Conservation (phyloP, 805 yeast genomes). For the Metschnikowia kofuensis region DNA sequence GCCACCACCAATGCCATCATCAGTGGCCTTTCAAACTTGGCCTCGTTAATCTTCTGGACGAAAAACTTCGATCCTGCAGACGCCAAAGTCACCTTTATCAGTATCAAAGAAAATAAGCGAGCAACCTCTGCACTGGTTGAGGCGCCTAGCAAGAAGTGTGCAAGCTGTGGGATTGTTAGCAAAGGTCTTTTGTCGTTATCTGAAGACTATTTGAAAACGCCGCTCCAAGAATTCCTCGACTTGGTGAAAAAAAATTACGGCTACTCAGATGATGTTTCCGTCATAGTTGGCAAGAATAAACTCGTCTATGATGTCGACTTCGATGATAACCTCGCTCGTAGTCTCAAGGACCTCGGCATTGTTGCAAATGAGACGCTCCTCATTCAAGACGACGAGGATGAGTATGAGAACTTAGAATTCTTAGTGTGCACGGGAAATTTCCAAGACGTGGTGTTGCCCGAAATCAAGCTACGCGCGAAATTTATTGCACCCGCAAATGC, state of each 20-base stretch:
- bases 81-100: conserved; percentile 36
- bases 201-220: conserved; percentile 42
- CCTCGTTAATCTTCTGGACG: conserved; percentile 55
- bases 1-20: conserved; percentile 97
- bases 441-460: conserved; percentile 14
- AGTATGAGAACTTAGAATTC: conserved; percentile 59
- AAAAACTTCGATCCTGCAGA: conserved; percentile 24
- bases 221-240: conserved; percentile 51
- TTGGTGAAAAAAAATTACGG: conserved; percentile 47
- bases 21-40: conserved; percentile 81
- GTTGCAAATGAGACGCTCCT: conserved; percentile 59
- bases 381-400: conserved; percentile 79
- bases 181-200: conserved; percentile 11
- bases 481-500: too few relatives aligned
- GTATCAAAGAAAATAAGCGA: conserved; percentile 55
- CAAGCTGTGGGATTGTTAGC: conserved; percentile 55
- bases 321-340: conserved; percentile 64
- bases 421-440: conserved; percentile 35
- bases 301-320: conserved; percentile 83
- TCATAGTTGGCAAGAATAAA: conserved; percentile 56
- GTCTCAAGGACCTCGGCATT: conserved; percentile 51
- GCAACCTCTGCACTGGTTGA: conserved; percentile 61
- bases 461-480: conserved; percentile 15
- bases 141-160: conserved; percentile 68
- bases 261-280: conserved; percentile 54